phyloP scores from a whole-genome alignment of 441 rosid genomes.

The Euphorbia corollata region DNA sequence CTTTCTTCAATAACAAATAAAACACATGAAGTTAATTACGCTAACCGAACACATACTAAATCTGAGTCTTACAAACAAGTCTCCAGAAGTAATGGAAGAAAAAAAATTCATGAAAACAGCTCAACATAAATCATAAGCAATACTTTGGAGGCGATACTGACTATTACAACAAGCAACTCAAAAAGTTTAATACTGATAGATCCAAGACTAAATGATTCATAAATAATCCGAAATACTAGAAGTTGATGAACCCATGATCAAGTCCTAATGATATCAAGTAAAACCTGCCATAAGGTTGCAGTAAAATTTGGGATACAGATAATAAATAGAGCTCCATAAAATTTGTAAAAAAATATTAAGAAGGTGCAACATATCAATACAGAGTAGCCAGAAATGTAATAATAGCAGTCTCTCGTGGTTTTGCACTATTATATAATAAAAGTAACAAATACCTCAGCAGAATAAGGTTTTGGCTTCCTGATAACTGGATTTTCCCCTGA shows the following conservation, averaged over 20 bases:
- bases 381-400: background rate
- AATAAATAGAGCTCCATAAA: background rate
- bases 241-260: background rate
- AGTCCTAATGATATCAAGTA: background rate
- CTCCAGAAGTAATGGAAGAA: background rate
- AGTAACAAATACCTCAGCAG: conserved; percentile 59
- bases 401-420: background rate
- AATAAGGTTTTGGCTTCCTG: conserved; percentile 58
- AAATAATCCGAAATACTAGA: background rate
- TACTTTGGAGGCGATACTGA: too few species aligned
- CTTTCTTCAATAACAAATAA: conserved; percentile 41
- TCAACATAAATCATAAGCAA: too few species aligned
- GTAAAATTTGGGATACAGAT: background rate
- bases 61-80: background rate
- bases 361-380: background rate
- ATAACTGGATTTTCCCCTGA: conserved; percentile 67
- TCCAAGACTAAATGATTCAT: conserved; percentile 1
- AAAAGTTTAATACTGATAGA: background rate
- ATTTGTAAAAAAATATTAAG: background rate
- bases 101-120: background rate
- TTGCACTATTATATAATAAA: background rate
- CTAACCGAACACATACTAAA: background rate
- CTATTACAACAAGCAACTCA: too few species aligned
- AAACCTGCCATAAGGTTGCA: background rate
- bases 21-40: background rate